Percentiles rank a stretch among this genome's conserved stretches.
phyloP scores from a whole-genome alignment of 768 basidiomycete species.

The Artomyces pyxidatus region DNA sequence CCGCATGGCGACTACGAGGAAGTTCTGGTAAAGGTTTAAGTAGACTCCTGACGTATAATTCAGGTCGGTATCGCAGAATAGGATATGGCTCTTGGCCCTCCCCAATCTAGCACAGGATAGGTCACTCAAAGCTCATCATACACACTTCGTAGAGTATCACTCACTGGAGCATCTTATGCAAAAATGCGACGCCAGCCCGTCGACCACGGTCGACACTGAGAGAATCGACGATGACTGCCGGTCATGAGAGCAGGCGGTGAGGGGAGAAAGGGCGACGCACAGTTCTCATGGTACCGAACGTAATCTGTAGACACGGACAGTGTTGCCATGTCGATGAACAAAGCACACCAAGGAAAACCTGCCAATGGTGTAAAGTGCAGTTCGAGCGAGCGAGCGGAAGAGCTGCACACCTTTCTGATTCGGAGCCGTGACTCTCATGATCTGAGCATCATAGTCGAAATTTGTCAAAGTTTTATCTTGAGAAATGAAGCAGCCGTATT shows the following conservation, averaged over 20 bases:
- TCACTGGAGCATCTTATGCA: constrained; percentile 69
- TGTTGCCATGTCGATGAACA: constrained; percentile 64
- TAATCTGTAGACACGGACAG: constrained; percentile 80
- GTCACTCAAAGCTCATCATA: neutral
- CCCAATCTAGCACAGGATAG: constrained; percentile 42
- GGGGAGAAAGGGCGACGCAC: constrained; percentile 32
- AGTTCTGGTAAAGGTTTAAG: constrained; percentile 82
- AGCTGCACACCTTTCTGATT: constrained; percentile 31
- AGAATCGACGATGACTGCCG: constrained; percentile 53
- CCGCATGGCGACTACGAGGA: constrained; percentile 76
- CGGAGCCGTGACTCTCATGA: constrained; percentile 46
- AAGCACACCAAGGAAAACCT: constrained; percentile 96
- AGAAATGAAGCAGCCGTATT: constrained; percentile 90
- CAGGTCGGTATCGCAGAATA: constrained; percentile 69
- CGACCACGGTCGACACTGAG: constrained; percentile 64
- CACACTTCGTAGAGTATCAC: constrained; percentile 18
- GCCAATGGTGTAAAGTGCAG: too few relatives aligned
- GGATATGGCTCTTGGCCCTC: constrained; percentile 66
- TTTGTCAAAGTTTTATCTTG: constrained; percentile 85
- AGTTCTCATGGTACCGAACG: constrained; percentile 49
- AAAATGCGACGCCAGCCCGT: constrained; percentile 55
- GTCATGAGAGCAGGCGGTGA: neutral
- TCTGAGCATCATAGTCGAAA: constrained; percentile 56
- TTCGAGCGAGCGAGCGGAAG: too few relatives aligned
- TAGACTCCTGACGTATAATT: constrained; percentile 58